Conservation (phyloP, 2,329 filamentous ascomycete species). For the Fusarium algeriense region DNA sequence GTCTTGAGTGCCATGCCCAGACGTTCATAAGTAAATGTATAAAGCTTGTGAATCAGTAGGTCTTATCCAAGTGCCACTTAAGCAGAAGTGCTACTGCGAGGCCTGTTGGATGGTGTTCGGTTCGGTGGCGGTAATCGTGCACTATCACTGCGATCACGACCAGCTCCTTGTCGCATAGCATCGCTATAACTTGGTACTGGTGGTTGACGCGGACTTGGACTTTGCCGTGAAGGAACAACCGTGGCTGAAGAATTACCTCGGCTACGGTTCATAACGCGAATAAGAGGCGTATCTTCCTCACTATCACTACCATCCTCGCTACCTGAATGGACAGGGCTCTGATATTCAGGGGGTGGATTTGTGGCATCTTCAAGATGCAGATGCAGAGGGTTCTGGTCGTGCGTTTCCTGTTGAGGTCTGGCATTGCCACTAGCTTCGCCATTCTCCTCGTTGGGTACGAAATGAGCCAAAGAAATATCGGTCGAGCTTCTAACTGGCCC, state of each 20-base stretch:
- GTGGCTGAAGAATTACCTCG: slow-evolving; percentile 64
- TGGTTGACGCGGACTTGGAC: slow-evolving; percentile 56
- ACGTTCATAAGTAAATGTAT: slow-evolving; percentile 4
- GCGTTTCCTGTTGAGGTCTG: slow-evolving; percentile 42
- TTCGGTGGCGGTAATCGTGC: slow-evolving; percentile 39
- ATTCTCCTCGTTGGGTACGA: slow-evolving; percentile 77
- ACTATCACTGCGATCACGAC: slow-evolving; percentile 45
- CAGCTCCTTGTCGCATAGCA: slow-evolving; percentile 69
- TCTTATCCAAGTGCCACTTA: background rate
- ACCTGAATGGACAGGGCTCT: slow-evolving; percentile 73
- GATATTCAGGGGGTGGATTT: slow-evolving; percentile 78
- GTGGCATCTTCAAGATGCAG: slow-evolving; percentile 65
- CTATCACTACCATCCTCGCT: slow-evolving; percentile 69
- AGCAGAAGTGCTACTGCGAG: slow-evolving; percentile 39
- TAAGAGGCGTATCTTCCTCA: slow-evolving; percentile 68
- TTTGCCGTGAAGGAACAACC: slow-evolving; percentile 42
- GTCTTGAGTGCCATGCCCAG: slow-evolving; percentile 14
- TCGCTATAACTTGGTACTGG: slow-evolving; percentile 88
- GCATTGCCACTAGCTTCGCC: slow-evolving; percentile 67
- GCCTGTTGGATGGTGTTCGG: slow-evolving; percentile 25
- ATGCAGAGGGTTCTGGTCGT: slow-evolving; percentile 55
- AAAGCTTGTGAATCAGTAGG: background rate
- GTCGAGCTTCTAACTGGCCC: slow-evolving; percentile 92
- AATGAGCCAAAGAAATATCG: slow-evolving; percentile 92
- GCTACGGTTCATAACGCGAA: slow-evolving; percentile 63